Percentiles rank a stretch among this genome's conserved stretches.
Evolutionary conservation across 176 grass and related monocot species (phyloP).

Genomic region (Ensete ventricosum): DNA sequence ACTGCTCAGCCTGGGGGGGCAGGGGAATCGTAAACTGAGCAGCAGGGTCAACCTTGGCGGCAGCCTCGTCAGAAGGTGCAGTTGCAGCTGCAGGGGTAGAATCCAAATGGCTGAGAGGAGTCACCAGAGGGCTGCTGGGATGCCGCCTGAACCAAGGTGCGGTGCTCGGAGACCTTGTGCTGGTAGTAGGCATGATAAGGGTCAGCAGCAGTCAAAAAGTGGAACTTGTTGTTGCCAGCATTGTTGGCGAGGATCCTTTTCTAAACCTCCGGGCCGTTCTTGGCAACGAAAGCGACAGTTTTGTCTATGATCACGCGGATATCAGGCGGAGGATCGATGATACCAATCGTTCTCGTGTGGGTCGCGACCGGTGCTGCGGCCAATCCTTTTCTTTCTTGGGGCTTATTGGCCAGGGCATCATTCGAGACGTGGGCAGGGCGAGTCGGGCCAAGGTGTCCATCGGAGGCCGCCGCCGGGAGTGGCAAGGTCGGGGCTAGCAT

Average conservation of each 20-base stretch:
- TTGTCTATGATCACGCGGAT: slow-evolving; percentile 85
- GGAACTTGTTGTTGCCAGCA: slow-evolving; percentile 80
- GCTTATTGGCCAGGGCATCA: neutral
- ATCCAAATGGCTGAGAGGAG: slow-evolving; percentile 10
- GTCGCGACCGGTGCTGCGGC: slow-evolving; percentile 47
- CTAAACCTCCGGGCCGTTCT: slow-evolving; percentile 83
- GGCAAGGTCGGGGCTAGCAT: slow-evolving; percentile 10
- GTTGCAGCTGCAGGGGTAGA: slow-evolving; percentile 13
- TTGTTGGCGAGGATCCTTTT: slow-evolving; percentile 58
- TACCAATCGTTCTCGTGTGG: slow-evolving; percentile 64
- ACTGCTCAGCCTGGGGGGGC: slow-evolving; percentile 63
- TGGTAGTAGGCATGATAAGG: slow-evolving; percentile 88
- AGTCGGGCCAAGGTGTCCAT: slow-evolving; percentile 10
- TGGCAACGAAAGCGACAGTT: slow-evolving; percentile 77
- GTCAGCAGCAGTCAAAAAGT: slow-evolving; percentile 74
- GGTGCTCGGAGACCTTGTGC: slow-evolving; percentile 55
- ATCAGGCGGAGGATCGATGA: slow-evolving; percentile 88
- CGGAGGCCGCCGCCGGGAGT: slow-evolving; percentile 6
- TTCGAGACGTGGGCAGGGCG: slow-evolving; percentile 2
- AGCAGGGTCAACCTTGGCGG: slow-evolving; percentile 34
- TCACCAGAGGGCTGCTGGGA: slow-evolving; percentile 6
- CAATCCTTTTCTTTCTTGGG: neutral
- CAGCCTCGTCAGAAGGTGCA: neutral
- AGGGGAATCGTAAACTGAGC: slow-evolving; percentile 49
- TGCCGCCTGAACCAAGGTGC: slow-evolving; percentile 14